These are phyloP conservation scores for Condylostoma magnum DNA, from an alignment of 169 alveolate species.

Conservation along the genomic window DNA sequence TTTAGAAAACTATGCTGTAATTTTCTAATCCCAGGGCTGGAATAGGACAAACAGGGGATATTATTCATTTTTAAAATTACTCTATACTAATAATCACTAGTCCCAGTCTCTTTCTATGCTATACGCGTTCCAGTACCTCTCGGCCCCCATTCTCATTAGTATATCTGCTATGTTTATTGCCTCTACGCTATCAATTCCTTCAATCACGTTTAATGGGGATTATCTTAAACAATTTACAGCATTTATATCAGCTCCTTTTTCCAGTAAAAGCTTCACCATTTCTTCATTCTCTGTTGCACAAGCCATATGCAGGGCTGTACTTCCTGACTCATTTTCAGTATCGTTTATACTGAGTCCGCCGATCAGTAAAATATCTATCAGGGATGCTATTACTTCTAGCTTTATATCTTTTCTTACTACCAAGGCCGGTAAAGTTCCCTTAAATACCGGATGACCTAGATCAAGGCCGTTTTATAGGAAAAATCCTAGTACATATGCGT, in stretches of 20 bases:
- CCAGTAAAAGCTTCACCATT: conserved; percentile 11
- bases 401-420: not conserved
- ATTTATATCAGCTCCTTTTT: not conserved
- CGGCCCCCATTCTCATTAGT: too few relatives aligned
- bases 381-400: not conserved
- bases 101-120: too few relatives aligned
- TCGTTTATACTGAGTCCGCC: conserved; percentile 8
- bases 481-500: not conserved
- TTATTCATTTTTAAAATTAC: too few relatives aligned
- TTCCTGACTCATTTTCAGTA: conserved; percentile 2
- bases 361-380: not conserved
- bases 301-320: conserved; percentile 36
- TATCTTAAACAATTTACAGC: not conserved
- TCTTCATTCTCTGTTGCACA: not conserved
- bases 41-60: too few relatives aligned
- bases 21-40: too few relatives aligned
- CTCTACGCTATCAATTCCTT: too few relatives aligned
- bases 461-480: not conserved
- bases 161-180: too few relatives aligned
- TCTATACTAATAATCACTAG: too few relatives aligned
- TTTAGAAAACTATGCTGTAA: too few relatives aligned
- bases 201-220: too few relatives aligned
- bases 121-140: too few relatives aligned
- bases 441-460: not conserved
- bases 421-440: conserved; percentile 4